These are phyloP conservation scores for Haplosporangium gracile DNA, from an alignment of 192 early-diverging fungal genomes.

Conservation along the genomic window DNA sequence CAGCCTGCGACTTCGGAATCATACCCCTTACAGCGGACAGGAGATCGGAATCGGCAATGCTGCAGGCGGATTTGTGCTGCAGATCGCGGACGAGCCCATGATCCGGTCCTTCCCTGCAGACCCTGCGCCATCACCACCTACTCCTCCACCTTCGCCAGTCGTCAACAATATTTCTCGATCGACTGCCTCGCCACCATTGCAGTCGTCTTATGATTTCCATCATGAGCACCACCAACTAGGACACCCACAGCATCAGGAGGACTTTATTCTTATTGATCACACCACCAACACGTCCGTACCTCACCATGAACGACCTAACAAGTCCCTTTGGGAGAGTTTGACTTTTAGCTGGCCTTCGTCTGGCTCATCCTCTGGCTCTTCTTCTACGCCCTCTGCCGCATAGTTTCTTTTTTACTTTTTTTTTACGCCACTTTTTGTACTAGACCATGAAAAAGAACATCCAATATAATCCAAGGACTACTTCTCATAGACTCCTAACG, in stretches of 20 bases:
- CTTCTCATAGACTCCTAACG: no score
- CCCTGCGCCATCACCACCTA: constrained; percentile 8
- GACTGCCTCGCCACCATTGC: constrained; percentile 6
- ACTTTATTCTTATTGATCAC: constrained; percentile 50
- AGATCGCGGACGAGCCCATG: constrained; percentile 50
- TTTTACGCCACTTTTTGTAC: not conserved
- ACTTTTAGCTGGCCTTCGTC: constrained; percentile 39
- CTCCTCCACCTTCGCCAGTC: not conserved
- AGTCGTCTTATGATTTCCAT: constrained; percentile 52
- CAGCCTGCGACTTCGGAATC: constrained; percentile 58
- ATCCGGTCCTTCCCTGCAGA: constrained; percentile 38
- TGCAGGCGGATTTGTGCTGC: constrained; percentile 42
- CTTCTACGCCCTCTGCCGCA: not conserved
- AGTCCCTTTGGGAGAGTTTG: constrained; percentile 34
- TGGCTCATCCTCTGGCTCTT: constrained; percentile 31
- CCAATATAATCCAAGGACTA: no score
- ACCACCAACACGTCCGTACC: not conserved
- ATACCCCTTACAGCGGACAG: constrained; percentile 59
- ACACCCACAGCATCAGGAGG: constrained; percentile 21
- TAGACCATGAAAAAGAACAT: no score
- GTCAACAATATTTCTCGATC: not conserved
- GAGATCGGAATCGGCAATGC: constrained; percentile 52
- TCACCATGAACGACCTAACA: constrained; percentile 20
- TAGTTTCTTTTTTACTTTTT: not conserved
- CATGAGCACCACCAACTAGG: constrained; percentile 46